These are phyloP conservation scores for Entomortierella chlamydospora DNA, from an alignment of 192 early-diverging fungal genomes.

Conservation along the genomic window DNA sequence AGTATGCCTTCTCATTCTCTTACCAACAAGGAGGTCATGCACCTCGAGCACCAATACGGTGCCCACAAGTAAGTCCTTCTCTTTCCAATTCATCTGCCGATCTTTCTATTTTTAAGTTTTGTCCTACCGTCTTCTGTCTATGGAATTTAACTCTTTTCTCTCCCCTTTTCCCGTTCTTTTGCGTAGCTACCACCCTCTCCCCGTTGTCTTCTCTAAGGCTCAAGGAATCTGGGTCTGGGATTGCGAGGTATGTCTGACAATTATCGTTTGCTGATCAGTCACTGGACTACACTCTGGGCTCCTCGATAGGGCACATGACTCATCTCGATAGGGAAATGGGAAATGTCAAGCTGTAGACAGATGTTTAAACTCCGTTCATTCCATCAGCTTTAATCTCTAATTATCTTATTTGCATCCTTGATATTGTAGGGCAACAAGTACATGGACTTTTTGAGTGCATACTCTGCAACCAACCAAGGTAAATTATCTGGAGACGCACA, in stretches of 20 bases:
- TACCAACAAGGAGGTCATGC: constrained; percentile 68
- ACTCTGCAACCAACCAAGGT: constrained; percentile 88
- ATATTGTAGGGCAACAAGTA: constrained; percentile 75
- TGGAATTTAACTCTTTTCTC: no score
- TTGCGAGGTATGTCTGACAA: constrained; percentile 78
- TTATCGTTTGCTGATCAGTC: constrained; percentile 29
- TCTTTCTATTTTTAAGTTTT: neutral
- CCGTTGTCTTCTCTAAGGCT: constrained; percentile 89
- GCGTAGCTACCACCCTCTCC: constrained; percentile 97
- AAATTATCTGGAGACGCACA: constrained; percentile 13
- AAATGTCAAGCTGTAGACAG: no score
- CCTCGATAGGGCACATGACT: constrained; percentile 67
- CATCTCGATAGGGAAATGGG: constrained; percentile 16
- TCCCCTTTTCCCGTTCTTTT: no score
- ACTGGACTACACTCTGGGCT: no score
- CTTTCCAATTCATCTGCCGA: neutral
- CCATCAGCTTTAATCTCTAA: neutral
- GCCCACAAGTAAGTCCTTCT: constrained; percentile 88
- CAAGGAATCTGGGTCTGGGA: constrained; percentile 95
- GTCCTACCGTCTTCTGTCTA: neutral
- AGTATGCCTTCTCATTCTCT: constrained; percentile 38
- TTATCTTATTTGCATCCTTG: neutral
- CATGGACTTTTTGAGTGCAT: constrained; percentile 90
- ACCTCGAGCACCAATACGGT: constrained; percentile 86
- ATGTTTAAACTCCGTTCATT: no score